These are phyloP conservation scores for Lithocarpus polystachyus DNA, from an alignment of 306 rosid species.

Conservation along the genomic window DNA sequence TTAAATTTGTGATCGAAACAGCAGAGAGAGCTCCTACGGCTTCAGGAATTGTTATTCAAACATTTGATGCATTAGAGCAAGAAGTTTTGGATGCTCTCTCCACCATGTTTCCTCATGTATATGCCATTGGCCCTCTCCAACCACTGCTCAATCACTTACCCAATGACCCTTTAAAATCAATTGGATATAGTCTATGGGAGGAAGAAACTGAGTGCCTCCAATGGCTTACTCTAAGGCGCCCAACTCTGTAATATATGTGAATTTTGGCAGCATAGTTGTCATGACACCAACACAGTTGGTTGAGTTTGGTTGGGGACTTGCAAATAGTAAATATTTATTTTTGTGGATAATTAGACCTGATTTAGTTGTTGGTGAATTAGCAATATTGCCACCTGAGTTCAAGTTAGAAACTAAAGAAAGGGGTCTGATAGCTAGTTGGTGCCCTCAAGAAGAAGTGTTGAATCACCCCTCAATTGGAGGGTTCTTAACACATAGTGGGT, in stretches of 20 bases:
- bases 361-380: not conserved
- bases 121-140: slow-evolving; percentile 3
- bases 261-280: not conserved
- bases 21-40: not conserved
- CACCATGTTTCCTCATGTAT: not conserved
- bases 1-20: not conserved
- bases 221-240: slow-evolving; percentile 5
- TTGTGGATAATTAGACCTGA: slow-evolving; percentile 16
- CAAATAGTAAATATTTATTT: not conserved
- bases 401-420: not conserved
- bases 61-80: slow-evolving; percentile 1
- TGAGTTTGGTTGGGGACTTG: slow-evolving; percentile 1
- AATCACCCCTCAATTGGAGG: slow-evolving; percentile 5
- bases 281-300: no score
- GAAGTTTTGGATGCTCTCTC: slow-evolving; percentile 10
- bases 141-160: not conserved
- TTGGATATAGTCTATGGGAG: slow-evolving; percentile 1
- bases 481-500: not conserved
- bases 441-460: slow-evolving; percentile 5
- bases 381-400: not conserved
- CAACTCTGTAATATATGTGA: not conserved
- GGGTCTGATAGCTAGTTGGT: not conserved
- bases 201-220: slow-evolving; percentile 7
- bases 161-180: not conserved
- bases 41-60: slow-evolving; percentile 2